A percentile compares a stretch with the other conserved stretches of the same genome.
phyloP scores from a whole-genome alignment of 208 protist genomes.

The Blastocrithidia nonstop region DNA sequence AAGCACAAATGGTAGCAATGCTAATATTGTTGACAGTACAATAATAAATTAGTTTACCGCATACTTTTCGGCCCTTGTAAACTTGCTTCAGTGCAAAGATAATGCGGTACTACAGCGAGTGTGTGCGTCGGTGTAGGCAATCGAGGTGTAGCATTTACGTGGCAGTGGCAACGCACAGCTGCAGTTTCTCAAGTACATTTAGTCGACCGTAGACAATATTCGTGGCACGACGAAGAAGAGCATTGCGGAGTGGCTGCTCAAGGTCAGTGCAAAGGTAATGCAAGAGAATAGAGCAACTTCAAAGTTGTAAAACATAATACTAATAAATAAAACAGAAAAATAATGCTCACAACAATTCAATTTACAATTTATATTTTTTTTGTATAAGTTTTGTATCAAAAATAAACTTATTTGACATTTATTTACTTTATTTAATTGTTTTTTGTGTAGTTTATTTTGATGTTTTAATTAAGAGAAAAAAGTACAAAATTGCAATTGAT shows the following conservation, averaged over 20 bases:
- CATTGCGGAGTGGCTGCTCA: slow-evolving; percentile 69
- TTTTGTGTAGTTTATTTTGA: too few relatives aligned
- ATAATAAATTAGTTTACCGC: slow-evolving; percentile 35
- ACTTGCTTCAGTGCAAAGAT: slow-evolving; percentile 53
- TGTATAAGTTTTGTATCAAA: slow-evolving; percentile 1
- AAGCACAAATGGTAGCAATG: too few relatives aligned
- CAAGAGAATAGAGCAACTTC: slow-evolving; percentile 14
- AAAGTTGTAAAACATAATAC: slow-evolving; percentile 32
- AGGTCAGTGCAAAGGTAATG: slow-evolving; percentile 22
- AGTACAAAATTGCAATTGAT: too few relatives aligned
- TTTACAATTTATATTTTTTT: background rate
- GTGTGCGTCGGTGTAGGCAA: slow-evolving; percentile 65
- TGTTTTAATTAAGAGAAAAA: too few relatives aligned
- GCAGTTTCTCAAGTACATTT: slow-evolving; percentile 59
- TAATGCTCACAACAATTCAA: background rate
- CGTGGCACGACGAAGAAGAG: slow-evolving; percentile 36
- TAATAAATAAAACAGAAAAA: background rate
- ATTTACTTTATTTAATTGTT: too few relatives aligned
- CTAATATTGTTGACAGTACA: too few relatives aligned
- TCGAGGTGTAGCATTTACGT: slow-evolving; percentile 56
- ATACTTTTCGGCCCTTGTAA: slow-evolving; percentile 68
- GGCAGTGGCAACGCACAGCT: slow-evolving; percentile 22
- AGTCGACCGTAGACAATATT: slow-evolving; percentile 26
- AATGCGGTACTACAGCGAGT: slow-evolving; percentile 54
- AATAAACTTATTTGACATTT: background rate